Evolutionary conservation across 1,284 basidiomycete species (phyloP).

Genomic region (Heterobasidion irregulare): DNA sequence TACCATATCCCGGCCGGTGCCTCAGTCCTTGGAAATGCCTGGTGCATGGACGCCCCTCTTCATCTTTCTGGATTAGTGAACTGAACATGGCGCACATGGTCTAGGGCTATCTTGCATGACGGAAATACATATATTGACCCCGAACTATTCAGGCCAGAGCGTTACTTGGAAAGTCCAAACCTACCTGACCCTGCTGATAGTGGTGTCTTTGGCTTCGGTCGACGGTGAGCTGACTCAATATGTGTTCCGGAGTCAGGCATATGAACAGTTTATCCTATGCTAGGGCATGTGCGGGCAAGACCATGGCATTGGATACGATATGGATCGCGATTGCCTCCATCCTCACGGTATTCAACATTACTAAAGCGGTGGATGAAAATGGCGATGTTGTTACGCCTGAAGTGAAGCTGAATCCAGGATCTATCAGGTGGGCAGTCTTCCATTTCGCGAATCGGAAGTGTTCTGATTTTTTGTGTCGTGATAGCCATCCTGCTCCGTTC

Average conservation of each 20-base stretch:
- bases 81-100: too few relatives aligned
- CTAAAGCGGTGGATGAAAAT: constrained; percentile 29
- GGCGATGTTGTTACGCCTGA: constrained; percentile 31
- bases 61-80: too few relatives aligned
- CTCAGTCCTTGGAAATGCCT: constrained; percentile 10
- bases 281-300: constrained; percentile 38
- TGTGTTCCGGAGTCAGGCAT: not conserved
- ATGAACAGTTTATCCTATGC: too few relatives aligned
- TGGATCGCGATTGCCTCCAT: constrained; percentile 40
- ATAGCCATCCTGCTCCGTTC: not conserved
- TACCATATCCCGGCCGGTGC: constrained; percentile 9
- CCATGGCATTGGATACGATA: constrained; percentile 33
- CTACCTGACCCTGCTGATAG: constrained; percentile 14
- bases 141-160: constrained; percentile 6
- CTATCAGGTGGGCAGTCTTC: constrained; percentile 29
- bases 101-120: constrained; percentile 12
- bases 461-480: not conserved
- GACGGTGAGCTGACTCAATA: constrained; percentile 6
- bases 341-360: constrained; percentile 32
- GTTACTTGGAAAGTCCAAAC: constrained; percentile 13
- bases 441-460: not conserved
- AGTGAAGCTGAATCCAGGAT: constrained; percentile 31
- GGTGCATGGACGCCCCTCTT: constrained; percentile 2
- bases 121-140: constrained; percentile 8
- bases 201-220: constrained; percentile 12